Conservation (phyloP, 2,329 filamentous ascomycete genomes). For the Thelonectria blattea region DNA sequence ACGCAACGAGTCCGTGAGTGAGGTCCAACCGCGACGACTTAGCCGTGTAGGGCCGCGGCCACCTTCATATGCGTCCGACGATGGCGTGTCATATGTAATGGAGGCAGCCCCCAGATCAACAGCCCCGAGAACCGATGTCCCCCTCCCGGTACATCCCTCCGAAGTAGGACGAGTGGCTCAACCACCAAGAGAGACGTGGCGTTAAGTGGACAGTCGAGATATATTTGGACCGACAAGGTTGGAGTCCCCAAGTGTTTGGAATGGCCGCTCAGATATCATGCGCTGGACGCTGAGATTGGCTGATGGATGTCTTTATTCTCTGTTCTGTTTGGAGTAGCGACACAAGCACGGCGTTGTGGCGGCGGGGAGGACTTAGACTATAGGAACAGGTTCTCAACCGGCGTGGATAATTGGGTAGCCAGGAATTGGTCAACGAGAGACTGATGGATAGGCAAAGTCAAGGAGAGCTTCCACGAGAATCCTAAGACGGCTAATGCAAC, state of each 20-base stretch:
- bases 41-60: slow-evolving; percentile 57
- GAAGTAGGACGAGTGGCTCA: slow-evolving; percentile 45
- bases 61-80: slow-evolving; percentile 78
- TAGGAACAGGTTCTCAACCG: background rate
- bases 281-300: slow-evolving; percentile 18
- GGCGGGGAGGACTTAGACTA: background rate
- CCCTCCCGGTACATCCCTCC: slow-evolving; percentile 56
- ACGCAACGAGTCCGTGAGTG: slow-evolving; percentile 57
- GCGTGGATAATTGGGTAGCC: background rate
- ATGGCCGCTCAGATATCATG: slow-evolving; percentile 4
- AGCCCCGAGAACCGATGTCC: slow-evolving; percentile 52
- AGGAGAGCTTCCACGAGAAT: background rate
- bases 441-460: background rate
- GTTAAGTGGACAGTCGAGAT: background rate
- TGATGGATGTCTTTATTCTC: background rate
- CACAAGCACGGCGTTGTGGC: background rate
- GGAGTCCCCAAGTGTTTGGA: background rate
- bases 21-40: slow-evolving; percentile 31
- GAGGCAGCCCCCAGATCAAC: slow-evolving; percentile 68
- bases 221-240: background rate
- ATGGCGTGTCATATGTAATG: slow-evolving; percentile 75
- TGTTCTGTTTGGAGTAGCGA: background rate
- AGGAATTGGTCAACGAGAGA: background rate
- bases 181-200: slow-evolving; percentile 21
- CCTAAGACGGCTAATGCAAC: background rate